phyloP scores from a whole-genome alignment of 2,329 filamentous ascomycete genomes.

The Westerdykella aurantiaca region DNA sequence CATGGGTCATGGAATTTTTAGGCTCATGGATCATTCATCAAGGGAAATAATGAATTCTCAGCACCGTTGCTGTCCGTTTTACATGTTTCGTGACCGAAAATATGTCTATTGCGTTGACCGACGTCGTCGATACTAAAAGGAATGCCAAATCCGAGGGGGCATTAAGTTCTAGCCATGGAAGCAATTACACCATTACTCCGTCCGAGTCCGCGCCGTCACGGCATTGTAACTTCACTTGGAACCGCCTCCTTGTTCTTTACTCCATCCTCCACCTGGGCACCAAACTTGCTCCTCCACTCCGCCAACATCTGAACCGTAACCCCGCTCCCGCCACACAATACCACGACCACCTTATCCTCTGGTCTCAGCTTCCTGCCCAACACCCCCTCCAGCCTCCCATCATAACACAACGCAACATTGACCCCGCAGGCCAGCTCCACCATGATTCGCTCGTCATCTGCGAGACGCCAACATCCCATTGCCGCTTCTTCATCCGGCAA shows the following conservation, averaged over 20 bases:
- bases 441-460: constrained; percentile 73
- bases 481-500: constrained; percentile 74
- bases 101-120: too few relatives aligned
- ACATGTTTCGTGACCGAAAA: too few relatives aligned
- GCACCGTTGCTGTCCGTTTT: too few relatives aligned
- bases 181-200: too few relatives aligned
- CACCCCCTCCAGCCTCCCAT: constrained; percentile 52
- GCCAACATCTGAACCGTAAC: constrained; percentile 48
- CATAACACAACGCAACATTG: constrained; percentile 64
- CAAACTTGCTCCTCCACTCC: constrained; percentile 41
- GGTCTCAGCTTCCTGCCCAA: constrained; percentile 58
- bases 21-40: too few relatives aligned
- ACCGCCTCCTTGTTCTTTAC: constrained; percentile 1
- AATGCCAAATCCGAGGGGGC: too few relatives aligned
- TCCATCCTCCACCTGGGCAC: constrained; percentile 8
- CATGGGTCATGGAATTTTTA: too few relatives aligned
- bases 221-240: constrained; percentile 8
- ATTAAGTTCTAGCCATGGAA: too few relatives aligned
- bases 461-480: constrained; percentile 67
- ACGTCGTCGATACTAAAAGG: too few relatives aligned
- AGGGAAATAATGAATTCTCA: too few relatives aligned
- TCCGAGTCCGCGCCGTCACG: neutral
- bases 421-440: constrained; percentile 86
- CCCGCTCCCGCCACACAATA: constrained; percentile 69
- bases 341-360: constrained; percentile 68